These are phyloP conservation scores for Colletotrichum endophyticum DNA, from an alignment of 2,329 filamentous ascomycete species.

Conservation along the genomic window DNA sequence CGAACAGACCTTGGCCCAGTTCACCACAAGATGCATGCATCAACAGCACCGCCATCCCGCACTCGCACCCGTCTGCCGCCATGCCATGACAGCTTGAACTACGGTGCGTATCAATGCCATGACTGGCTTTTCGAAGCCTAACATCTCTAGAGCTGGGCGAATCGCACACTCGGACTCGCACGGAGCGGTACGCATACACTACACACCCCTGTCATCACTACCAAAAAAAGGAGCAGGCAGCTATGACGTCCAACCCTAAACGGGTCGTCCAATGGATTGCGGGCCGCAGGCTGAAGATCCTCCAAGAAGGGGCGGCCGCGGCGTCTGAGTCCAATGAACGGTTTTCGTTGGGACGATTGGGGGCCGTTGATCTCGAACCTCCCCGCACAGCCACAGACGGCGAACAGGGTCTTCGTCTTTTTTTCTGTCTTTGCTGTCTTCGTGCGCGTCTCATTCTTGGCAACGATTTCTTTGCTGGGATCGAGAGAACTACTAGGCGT, in stretches of 20 bases:
- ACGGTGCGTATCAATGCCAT: not conserved
- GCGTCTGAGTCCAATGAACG: not conserved
- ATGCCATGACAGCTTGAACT: not conserved
- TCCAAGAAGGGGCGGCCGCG: not conserved
- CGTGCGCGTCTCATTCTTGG: not conserved
- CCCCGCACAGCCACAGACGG: conserved; percentile 12
- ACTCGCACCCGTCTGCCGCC: not conserved
- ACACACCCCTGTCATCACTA: not conserved
- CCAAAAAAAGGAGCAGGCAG: not conserved
- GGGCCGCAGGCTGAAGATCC: conserved; percentile 2
- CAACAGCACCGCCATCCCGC: not conserved
- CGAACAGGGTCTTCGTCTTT: not conserved
- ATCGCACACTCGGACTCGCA: not conserved
- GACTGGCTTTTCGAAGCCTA: not conserved
- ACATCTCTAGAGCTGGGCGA: not conserved
- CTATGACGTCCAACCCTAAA: conserved; percentile 5
- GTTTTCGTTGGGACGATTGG: conserved; percentile 5
- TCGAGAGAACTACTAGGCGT: not conserved
- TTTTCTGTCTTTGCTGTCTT: not conserved
- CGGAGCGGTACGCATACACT: not conserved
- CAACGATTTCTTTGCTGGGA: not conserved
- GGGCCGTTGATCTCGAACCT: not conserved
- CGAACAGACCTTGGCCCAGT: not conserved
- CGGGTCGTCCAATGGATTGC: conserved; percentile 7
- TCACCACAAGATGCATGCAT: not conserved